Conservation (phyloP, 2,329 filamentous ascomycete species). For the Dactylellina sp. region DNA sequence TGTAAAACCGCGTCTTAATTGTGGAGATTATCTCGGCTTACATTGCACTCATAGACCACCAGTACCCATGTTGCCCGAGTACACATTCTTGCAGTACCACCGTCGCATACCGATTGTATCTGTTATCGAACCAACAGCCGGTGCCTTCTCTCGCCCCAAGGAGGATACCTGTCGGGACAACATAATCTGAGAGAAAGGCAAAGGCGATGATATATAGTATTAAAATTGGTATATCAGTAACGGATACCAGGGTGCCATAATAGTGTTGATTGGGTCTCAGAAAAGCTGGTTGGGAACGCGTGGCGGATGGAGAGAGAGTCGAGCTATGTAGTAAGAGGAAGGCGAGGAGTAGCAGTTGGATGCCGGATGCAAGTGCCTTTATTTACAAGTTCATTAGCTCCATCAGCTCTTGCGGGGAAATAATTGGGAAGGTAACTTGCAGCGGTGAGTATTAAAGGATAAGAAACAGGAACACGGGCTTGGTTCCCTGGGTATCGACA, state of each 20-base stretch:
- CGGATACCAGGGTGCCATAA: constrained; percentile 3
- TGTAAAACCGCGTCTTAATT: not conserved
- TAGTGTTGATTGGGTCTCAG: not conserved
- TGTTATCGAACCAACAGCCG: not conserved
- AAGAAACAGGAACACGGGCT: not conserved
- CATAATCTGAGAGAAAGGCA: constrained; percentile 9
- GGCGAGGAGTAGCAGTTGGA: constrained; percentile 1
- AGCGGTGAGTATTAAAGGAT: constrained; percentile 6
- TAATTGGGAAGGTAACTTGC: not conserved
- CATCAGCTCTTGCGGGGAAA: not conserved
- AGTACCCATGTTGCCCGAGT: constrained; percentile 13
- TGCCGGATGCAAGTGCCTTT: constrained; percentile 6
- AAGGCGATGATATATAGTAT: constrained; percentile 2
- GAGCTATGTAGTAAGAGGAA: constrained; percentile 2
- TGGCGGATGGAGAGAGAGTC: not conserved
- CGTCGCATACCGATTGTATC: not conserved
- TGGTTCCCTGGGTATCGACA: not conserved
- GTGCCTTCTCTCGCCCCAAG: constrained; percentile 2
- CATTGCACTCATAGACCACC: constrained; percentile 18
- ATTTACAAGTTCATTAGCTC: no score
- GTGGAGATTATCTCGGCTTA: constrained; percentile 1
- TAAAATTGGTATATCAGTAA: constrained; percentile 1
- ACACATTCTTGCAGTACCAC: constrained; percentile 8
- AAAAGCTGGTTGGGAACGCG: constrained; percentile 3
- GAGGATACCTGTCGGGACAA: constrained; percentile 5